phyloP scores from a whole-genome alignment of 805 yeast species.

The Scheffersomyces spartinae region DNA sequence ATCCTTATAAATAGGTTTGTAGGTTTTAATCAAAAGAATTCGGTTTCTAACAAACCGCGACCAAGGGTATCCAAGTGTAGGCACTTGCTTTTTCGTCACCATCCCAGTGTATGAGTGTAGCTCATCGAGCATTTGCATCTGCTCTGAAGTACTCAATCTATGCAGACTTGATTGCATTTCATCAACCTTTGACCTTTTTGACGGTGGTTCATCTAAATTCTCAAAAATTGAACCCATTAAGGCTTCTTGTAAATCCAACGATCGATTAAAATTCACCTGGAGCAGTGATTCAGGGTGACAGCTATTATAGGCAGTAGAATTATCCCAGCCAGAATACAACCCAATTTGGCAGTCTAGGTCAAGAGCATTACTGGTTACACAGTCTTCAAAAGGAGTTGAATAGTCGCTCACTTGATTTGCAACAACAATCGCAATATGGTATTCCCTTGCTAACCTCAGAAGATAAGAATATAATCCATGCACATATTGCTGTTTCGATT shows the following conservation, averaged over 20 bases:
- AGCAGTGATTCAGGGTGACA: no score
- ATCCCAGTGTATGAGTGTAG: constrained; percentile 4
- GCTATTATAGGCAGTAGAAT: constrained; percentile 7
- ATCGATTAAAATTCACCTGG: no score
- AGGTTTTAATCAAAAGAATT: constrained; percentile 17
- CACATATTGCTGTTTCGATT: constrained; percentile 15
- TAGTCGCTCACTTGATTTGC: constrained; percentile 27
- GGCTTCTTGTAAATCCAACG: no score
- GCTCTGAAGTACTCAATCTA: no score
- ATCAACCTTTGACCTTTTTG: no score
- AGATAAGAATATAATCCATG: constrained; percentile 15
- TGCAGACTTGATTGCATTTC: no score
- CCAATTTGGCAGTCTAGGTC: constrained; percentile 20
- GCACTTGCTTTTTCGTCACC: constrained; percentile 13
- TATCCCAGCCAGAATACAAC: constrained; percentile 22
- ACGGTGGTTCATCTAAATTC: no score
- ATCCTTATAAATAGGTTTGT: constrained; percentile 15
- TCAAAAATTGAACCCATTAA: no score
- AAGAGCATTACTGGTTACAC: constrained; percentile 8
- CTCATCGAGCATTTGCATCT: constrained; percentile 4
- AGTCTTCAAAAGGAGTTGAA: constrained; percentile 3
- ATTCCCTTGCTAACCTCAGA: constrained; percentile 10
- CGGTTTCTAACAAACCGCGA: constrained; percentile 13
- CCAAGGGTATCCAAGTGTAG: constrained; percentile 25
- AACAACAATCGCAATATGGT: constrained; percentile 17